Percentiles rank a stretch among this genome's conserved stretches.
phyloP scores from a whole-genome alignment of 2,329 filamentous ascomycete genomes.

The Paecilomyces niveus region DNA sequence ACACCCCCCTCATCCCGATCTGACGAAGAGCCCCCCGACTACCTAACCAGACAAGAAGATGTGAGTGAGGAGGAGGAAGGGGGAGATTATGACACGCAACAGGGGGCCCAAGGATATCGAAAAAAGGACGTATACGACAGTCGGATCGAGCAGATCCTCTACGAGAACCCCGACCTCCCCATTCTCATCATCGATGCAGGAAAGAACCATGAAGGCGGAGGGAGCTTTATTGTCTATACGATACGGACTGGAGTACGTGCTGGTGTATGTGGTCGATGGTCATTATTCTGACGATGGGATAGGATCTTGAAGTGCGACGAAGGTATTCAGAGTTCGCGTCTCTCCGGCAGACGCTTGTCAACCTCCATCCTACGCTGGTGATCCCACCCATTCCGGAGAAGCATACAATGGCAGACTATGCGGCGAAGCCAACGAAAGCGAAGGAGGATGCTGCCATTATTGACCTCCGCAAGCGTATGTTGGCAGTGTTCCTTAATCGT shows the following conservation, averaged over 20 bases:
- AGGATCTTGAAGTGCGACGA: constrained; percentile 92
- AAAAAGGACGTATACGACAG: constrained; percentile 90
- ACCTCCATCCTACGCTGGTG: constrained; percentile 88
- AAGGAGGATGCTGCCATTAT: constrained; percentile 98
- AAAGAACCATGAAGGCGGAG: constrained; percentile 87
- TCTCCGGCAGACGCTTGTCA: constrained; percentile 77
- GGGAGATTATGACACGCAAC: constrained; percentile 41
- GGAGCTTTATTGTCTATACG: constrained; percentile 93
- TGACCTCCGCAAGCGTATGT: constrained; percentile 91
- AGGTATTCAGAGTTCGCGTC: constrained; percentile 97
- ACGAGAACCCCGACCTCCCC: constrained; percentile 83
- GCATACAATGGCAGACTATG: constrained; percentile 97
- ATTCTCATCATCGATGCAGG: constrained; percentile 92
- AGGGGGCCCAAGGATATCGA: constrained; percentile 45
- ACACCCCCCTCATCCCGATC: constrained; percentile 66
- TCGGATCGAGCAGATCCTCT: constrained; percentile 93
- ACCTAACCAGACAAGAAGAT: constrained; percentile 45
- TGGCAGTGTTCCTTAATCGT: constrained; percentile 89
- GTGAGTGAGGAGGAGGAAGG: constrained; percentile 55
- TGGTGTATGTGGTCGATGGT: background rate
- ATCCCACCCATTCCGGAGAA: constrained; percentile 98
- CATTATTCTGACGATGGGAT: constrained; percentile 4
- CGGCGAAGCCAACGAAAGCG: constrained; percentile 92
- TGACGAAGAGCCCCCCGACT: constrained; percentile 60
- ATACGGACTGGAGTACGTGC: constrained; percentile 78